These are phyloP conservation scores for Penicillium pancosmium DNA, from an alignment of 495 filamentous ascomycete genomes.

Conservation along the genomic window DNA sequence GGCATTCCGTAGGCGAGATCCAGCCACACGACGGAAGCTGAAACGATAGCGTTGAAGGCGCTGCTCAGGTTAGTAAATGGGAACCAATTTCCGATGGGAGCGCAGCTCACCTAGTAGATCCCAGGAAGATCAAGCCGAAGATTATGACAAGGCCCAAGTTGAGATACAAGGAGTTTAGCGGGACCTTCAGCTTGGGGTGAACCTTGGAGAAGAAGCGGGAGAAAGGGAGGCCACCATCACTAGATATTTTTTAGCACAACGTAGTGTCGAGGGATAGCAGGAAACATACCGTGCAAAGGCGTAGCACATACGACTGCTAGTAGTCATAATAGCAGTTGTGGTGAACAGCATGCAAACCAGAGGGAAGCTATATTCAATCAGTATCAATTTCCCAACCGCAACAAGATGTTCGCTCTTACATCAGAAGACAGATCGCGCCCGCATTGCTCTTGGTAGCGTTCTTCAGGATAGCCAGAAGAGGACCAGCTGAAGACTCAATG, in stretches of 20 bases:
- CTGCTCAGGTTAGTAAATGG: conserved; percentile 21
- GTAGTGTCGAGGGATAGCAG: neutral
- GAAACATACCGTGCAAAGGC: conserved; percentile 61
- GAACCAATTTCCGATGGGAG: too few relatives aligned
- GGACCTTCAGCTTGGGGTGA: conserved; percentile 64
- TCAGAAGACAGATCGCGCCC: conserved; percentile 67
- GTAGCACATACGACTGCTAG: conserved; percentile 75
- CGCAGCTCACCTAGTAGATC: conserved; percentile 56
- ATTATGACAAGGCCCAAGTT: conserved; percentile 66
- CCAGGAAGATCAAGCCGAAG: conserved; percentile 77
- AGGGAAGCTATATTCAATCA: conserved; percentile 55
- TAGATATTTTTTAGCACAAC: conserved; percentile 20
- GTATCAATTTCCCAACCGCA: neutral
- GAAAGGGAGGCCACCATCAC: conserved; percentile 72
- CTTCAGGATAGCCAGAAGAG: conserved; percentile 70
- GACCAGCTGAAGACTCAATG: conserved; percentile 63
- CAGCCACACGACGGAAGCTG: conserved; percentile 70
- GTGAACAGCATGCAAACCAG: conserved; percentile 74
- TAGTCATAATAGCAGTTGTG: conserved; percentile 72
- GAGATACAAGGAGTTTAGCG: conserved; percentile 68
- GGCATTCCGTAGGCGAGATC: conserved; percentile 76
- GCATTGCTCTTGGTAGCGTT: conserved; percentile 67
- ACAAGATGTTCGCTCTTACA: conserved; percentile 41
- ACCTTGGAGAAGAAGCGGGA: conserved; percentile 66
- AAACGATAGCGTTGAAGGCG: conserved; percentile 66